Conservation (phyloP, 192 early-diverging fungal genomes). For the Umbelopsis sp. region DNA sequence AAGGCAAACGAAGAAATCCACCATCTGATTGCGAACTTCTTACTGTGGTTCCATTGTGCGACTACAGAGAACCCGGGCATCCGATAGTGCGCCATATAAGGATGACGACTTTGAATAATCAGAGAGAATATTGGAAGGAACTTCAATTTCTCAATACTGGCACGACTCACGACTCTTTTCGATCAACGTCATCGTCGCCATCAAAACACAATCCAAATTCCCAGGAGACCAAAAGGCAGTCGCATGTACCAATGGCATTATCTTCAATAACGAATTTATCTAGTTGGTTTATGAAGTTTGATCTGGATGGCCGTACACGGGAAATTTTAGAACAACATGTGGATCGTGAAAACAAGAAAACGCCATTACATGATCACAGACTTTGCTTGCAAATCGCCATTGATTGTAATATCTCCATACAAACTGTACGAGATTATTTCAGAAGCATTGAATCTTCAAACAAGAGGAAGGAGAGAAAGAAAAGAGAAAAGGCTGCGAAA, state of each 20-base stretch:
- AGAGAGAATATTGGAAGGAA: neutral
- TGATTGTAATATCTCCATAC: neutral
- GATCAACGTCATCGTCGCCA: neutral
- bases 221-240: neutral
- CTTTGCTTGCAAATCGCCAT: neutral
- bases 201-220: neutral
- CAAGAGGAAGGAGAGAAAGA: neutral
- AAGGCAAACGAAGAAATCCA: neutral
- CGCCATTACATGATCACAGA: neutral
- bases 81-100: neutral
- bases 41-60: neutral
- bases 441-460: constrained; percentile 1
- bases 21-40: neutral
- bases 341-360: neutral
- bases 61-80: neutral
- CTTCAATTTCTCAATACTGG: neutral
- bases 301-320: neutral
- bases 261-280: neutral
- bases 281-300: neutral
- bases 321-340: neutral
- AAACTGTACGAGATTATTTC: constrained; percentile 1
- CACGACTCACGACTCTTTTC: neutral
- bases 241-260: neutral
- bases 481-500: neutral
- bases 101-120: neutral